Evolutionary conservation across 306 rosid genomes (phyloP).

Genomic region (Malus fusca): DNA sequence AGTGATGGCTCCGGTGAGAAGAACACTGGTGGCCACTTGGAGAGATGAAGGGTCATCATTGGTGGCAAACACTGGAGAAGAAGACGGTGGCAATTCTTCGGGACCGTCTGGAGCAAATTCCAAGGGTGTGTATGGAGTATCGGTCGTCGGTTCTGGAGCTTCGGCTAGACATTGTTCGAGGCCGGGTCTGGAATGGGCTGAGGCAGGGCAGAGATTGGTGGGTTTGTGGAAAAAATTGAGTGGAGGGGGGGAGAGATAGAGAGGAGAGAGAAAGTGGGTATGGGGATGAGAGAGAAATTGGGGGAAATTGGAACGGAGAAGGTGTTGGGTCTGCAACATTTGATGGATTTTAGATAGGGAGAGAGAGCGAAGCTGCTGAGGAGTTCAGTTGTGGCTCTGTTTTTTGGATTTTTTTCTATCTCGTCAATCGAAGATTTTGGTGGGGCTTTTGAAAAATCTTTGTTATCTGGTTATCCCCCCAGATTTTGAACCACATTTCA

Average conservation of each 20-base stretch:
- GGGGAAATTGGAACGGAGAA: slow-evolving; percentile 32
- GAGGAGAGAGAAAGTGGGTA: slow-evolving; percentile 13
- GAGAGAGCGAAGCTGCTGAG: not conserved
- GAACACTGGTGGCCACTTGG: slow-evolving; percentile 80
- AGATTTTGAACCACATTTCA: not conserved
- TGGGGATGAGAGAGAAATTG: slow-evolving; percentile 14
- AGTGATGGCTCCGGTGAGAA: slow-evolving; percentile 79
- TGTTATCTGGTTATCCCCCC: not conserved
- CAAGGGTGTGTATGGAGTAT: not conserved
- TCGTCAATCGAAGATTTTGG: not conserved
- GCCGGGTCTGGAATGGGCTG: slow-evolving; percentile 24
- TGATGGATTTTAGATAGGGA: not conserved
- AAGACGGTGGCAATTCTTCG: slow-evolving; percentile 44
- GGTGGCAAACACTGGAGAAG: slow-evolving; percentile 61
- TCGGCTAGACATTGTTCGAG: slow-evolving; percentile 38
- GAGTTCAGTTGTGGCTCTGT: not conserved
- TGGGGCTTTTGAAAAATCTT: slow-evolving; percentile 7
- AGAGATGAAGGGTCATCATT: slow-evolving; percentile 67
- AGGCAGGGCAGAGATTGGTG: slow-evolving; percentile 27
- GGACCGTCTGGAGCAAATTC: slow-evolving; percentile 47
- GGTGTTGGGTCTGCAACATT: slow-evolving; percentile 52
- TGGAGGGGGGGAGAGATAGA: not conserved
- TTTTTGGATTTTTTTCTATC: not conserved
- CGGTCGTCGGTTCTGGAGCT: slow-evolving; percentile 25
- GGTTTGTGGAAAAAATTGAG: slow-evolving; percentile 31